Conservation (phyloP, 768 basidiomycete genomes). For the Gelatoporia subvermispora region DNA sequence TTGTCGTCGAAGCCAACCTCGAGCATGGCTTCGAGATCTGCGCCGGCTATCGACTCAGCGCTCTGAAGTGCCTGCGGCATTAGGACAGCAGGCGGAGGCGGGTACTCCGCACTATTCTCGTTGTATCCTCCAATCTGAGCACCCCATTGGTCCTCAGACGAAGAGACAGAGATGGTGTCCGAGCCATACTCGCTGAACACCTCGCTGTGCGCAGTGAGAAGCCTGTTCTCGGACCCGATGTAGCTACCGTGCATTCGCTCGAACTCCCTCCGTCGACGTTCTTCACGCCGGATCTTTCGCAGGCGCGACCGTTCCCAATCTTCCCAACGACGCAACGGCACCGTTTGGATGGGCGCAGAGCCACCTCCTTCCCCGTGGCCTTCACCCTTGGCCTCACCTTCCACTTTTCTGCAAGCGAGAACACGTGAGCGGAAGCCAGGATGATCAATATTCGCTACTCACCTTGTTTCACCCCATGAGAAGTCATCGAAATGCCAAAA, state of each 20-base stretch:
- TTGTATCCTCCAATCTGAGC: slow-evolving; percentile 94
- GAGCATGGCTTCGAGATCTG: slow-evolving; percentile 89
- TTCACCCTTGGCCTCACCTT: slow-evolving; percentile 78
- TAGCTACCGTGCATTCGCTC: slow-evolving; percentile 73
- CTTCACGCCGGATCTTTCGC: slow-evolving; percentile 86
- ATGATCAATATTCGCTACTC: slow-evolving; percentile 17
- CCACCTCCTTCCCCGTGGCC: slow-evolving; percentile 70
- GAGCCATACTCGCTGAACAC: slow-evolving; percentile 58
- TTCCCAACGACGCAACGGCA: slow-evolving; percentile 98
- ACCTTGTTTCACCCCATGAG: slow-evolving; percentile 99
- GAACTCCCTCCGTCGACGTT: slow-evolving; percentile 73
- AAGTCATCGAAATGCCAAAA: slow-evolving; percentile 99
- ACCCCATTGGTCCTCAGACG: slow-evolving; percentile 96
- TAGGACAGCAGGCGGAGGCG: slow-evolving; percentile 81
- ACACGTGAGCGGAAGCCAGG: slow-evolving; percentile 5
- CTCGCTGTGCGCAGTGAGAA: slow-evolving; percentile 53
- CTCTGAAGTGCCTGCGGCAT: slow-evolving; percentile 33
- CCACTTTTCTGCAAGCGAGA: slow-evolving; percentile 69
- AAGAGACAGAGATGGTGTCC: slow-evolving; percentile 79
- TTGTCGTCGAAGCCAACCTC: slow-evolving; percentile 84
- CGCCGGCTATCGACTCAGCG: slow-evolving; percentile 51
- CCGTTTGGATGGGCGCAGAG: slow-evolving; percentile 45
- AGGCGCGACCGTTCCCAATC: slow-evolving; percentile 97
- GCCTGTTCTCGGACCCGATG: slow-evolving; percentile 57
- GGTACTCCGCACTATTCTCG: slow-evolving; percentile 72